These are phyloP conservation scores for Colletotrichum magnum DNA, from an alignment of 2,329 filamentous ascomycete genomes.

Conservation along the genomic window DNA sequence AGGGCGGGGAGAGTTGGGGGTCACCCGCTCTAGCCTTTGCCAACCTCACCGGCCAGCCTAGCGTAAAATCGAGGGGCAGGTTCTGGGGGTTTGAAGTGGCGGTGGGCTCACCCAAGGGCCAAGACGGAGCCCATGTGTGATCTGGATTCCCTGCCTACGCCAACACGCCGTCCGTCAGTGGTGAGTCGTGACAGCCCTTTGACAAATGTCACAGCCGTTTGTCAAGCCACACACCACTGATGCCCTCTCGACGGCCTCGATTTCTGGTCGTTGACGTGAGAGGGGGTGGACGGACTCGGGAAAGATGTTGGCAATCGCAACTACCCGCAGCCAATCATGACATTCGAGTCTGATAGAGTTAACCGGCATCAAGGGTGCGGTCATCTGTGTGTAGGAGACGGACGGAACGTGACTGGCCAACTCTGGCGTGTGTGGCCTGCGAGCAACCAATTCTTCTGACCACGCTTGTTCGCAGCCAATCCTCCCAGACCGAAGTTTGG, in stretches of 20 bases:
- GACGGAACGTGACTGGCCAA: not conserved
- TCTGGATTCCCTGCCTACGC: conserved; percentile 5
- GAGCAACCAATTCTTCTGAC: conserved; percentile 6
- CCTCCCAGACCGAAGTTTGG: conserved; percentile 8
- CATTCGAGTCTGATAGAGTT: conserved; percentile 23
- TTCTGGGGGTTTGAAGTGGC: conserved; percentile 23
- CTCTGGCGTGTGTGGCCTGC: not conserved
- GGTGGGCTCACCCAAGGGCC: conserved; percentile 21
- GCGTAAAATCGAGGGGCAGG: conserved; percentile 28
- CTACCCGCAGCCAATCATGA: conserved; percentile 15
- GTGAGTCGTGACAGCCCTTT: too few species aligned
- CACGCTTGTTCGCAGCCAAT: conserved; percentile 1
- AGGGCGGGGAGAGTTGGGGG: conserved; percentile 24
- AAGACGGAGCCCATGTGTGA: not conserved
- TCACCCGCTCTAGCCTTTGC: conserved; percentile 13
- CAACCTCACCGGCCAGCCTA: conserved; percentile 30
- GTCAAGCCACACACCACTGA: conserved; percentile 1
- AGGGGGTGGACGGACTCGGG: not conserved
- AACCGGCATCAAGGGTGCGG: conserved; percentile 23
- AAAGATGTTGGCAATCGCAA: conserved; percentile 26
- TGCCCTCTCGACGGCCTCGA: not conserved
- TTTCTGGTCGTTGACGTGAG: not conserved
- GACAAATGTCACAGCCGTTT: not conserved
- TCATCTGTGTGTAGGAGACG: conserved; percentile 9
- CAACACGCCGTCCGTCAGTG: too few species aligned